Evolutionary conservation across 2,329 filamentous ascomycete genomes (phyloP).

Genomic region (Colletotrichum lentis): DNA sequence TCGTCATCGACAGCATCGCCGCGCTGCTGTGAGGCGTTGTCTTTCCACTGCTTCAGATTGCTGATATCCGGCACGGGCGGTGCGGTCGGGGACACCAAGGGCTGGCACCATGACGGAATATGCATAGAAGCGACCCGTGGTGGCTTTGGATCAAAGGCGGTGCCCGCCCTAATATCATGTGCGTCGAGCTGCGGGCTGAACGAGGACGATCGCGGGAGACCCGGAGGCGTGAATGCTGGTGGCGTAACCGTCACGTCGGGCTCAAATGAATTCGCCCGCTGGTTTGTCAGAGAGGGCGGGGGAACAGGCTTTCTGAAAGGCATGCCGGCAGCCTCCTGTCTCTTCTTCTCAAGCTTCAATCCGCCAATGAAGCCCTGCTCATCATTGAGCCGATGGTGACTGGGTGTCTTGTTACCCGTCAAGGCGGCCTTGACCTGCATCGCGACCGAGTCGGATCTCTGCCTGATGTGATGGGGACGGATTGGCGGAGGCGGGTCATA

Average conservation of each 20-base stretch:
- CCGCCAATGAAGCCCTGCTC: conserved; percentile 52
- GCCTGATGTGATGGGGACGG: conserved; percentile 28
- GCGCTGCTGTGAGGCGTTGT: conserved; percentile 8
- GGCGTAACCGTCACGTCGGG: conserved; percentile 28
- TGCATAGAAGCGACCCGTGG: conserved; percentile 14
- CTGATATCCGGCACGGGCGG: conserved; percentile 45
- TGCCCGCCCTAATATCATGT: not conserved
- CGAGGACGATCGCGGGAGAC: conserved; percentile 20
- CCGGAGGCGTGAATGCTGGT: not conserved
- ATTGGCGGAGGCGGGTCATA: conserved; percentile 19
- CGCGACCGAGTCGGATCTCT: conserved; percentile 36
- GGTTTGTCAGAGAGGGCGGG: conserved; percentile 12
- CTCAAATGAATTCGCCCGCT: conserved; percentile 32
- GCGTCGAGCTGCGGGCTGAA: conserved; percentile 9
- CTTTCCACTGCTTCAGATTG: conserved; percentile 47
- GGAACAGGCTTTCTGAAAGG: conserved; percentile 17
- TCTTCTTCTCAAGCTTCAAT: conserved; percentile 52
- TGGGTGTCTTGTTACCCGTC: conserved; percentile 36
- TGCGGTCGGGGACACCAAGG: conserved; percentile 43
- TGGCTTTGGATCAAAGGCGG: not conserved
- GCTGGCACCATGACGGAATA: conserved; percentile 39
- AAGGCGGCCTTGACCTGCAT: conserved; percentile 37
- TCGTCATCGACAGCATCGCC: not conserved
- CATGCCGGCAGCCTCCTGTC: conserved; percentile 43
- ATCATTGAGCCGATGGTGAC: conserved; percentile 5